Conservation (phyloP, 169 alveolate genomes). For the Plasmodium falciparum region DNA sequence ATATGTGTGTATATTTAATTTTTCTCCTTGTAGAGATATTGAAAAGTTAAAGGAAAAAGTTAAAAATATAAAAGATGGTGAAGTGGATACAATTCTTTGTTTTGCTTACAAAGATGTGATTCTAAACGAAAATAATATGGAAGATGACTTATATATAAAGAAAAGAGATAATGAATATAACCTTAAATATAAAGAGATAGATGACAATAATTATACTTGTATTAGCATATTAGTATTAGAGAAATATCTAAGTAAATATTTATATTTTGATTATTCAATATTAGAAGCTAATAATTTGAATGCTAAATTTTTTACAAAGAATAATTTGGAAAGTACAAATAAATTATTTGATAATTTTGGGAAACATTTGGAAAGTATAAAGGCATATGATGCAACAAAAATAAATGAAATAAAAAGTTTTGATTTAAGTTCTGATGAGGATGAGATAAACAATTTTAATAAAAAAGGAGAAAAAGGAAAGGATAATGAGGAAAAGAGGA, state of each 20-base stretch:
- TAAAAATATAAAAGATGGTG: not conserved
- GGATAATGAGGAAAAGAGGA: not conserved
- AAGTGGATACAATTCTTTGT: conserved; percentile 14
- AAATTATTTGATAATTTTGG: conserved; percentile 22
- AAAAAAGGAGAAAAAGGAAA: not conserved
- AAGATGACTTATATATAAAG: not conserved
- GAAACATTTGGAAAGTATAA: conserved; percentile 16
- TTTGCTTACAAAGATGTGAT: conserved; percentile 57
- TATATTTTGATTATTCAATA: conserved; percentile 54
- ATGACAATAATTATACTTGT: conserved; percentile 51
- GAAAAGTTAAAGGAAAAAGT: conserved; percentile 23
- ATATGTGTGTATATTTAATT: not conserved
- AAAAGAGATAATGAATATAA: conserved; percentile 16
- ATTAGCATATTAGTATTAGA: conserved; percentile 36
- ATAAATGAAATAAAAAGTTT: not conserved
- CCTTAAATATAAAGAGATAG: conserved; percentile 3
- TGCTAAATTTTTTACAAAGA: conserved; percentile 47
- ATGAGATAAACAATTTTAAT: conserved; percentile 2
- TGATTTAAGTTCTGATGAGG: not conserved
- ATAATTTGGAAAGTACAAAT: conserved; percentile 10
- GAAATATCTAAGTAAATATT: conserved; percentile 28
- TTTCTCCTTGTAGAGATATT: conserved; percentile 21
- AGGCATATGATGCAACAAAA: conserved; percentile 28
- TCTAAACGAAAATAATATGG: conserved; percentile 19
- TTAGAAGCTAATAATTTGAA: conserved; percentile 38